Evolutionary conservation across 257 asterid genomes (phyloP).

Genomic region (Przewalskia tangutica): DNA sequence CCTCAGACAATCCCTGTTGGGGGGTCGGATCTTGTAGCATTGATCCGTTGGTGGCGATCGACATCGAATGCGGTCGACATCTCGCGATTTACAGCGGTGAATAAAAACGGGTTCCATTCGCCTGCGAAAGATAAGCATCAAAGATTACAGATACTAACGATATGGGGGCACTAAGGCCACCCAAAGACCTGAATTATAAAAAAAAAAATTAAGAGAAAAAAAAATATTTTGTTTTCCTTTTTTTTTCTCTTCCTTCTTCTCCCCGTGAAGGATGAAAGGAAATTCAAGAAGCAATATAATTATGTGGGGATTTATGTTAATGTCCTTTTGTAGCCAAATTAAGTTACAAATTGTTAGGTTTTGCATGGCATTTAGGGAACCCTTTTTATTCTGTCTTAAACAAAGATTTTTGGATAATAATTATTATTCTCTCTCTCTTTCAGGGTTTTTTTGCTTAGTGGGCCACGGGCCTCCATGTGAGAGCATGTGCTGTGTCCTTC

Average conservation of each 20-base stretch:
- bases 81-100: too few species aligned
- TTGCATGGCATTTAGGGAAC: slow-evolving; percentile 23
- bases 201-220: neutral
- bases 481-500: slow-evolving; percentile 81
- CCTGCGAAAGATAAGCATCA: too few species aligned
- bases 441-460: slow-evolving; percentile 44
- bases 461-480: slow-evolving; percentile 79
- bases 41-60: too few species aligned
- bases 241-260: neutral
- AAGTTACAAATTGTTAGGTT: slow-evolving; percentile 34
- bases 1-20: too few species aligned
- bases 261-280: neutral
- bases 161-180: too few species aligned
- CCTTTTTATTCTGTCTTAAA: slow-evolving; percentile 13
- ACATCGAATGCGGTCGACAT: too few species aligned
- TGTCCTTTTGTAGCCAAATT: slow-evolving; percentile 19
- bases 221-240: neutral
- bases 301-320: slow-evolving; percentile 5
- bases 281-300: neutral
- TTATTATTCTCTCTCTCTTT: slow-evolving; percentile 1
- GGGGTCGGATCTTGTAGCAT: too few species aligned
- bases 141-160: too few species aligned
- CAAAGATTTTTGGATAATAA: neutral
- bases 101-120: too few species aligned
- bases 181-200: too few species aligned